These are phyloP conservation scores for Tetragonia tetragonoides DNA, from an alignment of 148 eudicot genomes.

Conservation along the genomic window DNA sequence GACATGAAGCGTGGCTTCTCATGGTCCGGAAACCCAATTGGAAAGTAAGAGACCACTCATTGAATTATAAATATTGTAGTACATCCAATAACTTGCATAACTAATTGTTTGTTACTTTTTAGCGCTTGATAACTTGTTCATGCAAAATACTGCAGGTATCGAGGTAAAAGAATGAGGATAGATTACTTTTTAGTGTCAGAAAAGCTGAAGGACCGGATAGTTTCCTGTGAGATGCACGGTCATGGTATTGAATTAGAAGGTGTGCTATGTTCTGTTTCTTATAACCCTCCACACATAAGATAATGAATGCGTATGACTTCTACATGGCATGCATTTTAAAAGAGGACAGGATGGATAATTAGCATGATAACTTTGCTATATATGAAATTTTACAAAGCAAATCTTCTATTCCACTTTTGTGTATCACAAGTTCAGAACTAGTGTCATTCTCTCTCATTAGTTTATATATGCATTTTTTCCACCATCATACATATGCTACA, in stretches of 20 bases:
- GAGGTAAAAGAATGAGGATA: slow-evolving; percentile 98
- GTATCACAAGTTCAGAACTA: no score
- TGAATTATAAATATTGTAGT: neutral
- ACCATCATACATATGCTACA: no score
- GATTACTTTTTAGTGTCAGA: slow-evolving; percentile 81
- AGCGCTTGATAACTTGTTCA: neutral
- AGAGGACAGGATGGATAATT: neutral
- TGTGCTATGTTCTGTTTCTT: slow-evolving; percentile 15
- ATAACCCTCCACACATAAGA: neutral
- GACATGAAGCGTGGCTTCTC: slow-evolving; percentile 94
- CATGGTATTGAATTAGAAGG: slow-evolving; percentile 89
- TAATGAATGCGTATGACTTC: neutral
- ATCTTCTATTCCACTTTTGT: no score
- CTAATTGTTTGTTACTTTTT: neutral
- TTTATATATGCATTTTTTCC: no score
- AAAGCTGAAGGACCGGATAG: slow-evolving; percentile 63
- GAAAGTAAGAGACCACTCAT: slow-evolving; percentile 55
- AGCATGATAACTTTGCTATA: neutral
- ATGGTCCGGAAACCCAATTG: slow-evolving; percentile 96
- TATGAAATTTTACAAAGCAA: neutral
- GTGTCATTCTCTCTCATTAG: no score
- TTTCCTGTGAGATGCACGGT: slow-evolving; percentile 81
- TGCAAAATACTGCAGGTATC: slow-evolving; percentile 51
- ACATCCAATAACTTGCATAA: neutral
- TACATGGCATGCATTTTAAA: neutral